Conservation (phyloP, 2,329 filamentous ascomycete genomes). For the Neoscytalidium dimidiatum region DNA sequence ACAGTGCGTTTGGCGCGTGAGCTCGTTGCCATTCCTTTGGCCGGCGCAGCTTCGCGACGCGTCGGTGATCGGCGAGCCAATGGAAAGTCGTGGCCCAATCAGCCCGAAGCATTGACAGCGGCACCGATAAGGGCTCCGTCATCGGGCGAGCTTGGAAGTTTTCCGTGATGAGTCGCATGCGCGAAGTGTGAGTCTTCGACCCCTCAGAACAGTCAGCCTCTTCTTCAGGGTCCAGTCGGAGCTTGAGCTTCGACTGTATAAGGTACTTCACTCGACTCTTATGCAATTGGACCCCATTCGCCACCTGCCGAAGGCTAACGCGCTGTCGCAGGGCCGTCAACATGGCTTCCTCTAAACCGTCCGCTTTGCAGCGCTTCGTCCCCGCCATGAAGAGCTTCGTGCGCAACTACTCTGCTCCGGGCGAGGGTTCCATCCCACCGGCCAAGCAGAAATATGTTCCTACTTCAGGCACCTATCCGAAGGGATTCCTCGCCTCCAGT, state of each 20-base stretch:
- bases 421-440: slow-evolving; percentile 64
- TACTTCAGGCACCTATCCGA: slow-evolving; percentile 79
- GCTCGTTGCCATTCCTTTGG: slow-evolving; percentile 1
- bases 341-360: slow-evolving; percentile 19
- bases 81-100: slow-evolving; percentile 13
- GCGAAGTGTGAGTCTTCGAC: slow-evolving; percentile 1
- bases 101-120: not conserved
- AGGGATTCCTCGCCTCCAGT: slow-evolving; percentile 84
- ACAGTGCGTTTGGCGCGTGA: slow-evolving; percentile 1
- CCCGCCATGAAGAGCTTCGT: slow-evolving; percentile 37
- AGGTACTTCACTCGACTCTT: not conserved
- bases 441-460: slow-evolving; percentile 92
- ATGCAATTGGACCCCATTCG: not conserved
- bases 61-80: slow-evolving; percentile 9
- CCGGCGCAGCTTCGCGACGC: slow-evolving; percentile 13
- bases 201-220: not conserved
- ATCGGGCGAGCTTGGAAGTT: slow-evolving; percentile 11
- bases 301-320: not conserved
- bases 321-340: slow-evolving; percentile 5
- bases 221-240: not conserved
- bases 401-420: slow-evolving; percentile 62
- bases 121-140: slow-evolving; percentile 18
- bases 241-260: slow-evolving; percentile 9
- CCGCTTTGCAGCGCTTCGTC: slow-evolving; percentile 25
- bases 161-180: slow-evolving; percentile 10